Conservation (phyloP, 2,329 filamentous ascomycete genomes). For the Beauveria scarabaeidicola region DNA sequence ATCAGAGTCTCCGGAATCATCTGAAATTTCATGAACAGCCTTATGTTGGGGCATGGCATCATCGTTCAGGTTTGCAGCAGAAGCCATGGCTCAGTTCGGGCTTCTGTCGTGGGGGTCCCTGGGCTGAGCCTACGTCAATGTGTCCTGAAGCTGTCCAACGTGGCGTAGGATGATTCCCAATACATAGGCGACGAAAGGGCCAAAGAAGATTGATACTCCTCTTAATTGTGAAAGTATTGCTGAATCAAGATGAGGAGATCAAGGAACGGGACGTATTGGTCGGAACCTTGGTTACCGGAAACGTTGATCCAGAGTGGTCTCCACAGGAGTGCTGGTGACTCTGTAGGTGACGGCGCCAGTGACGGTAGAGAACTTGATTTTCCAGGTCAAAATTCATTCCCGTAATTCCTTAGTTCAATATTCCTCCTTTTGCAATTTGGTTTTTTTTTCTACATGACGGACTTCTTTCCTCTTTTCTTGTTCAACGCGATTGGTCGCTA, state of each 20-base stretch:
- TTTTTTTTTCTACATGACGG: no score
- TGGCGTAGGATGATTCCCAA: no score
- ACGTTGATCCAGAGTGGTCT: neutral
- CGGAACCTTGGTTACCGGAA: neutral
- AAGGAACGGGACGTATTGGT: neutral
- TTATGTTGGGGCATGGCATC: neutral
- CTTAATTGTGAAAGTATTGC: neutral
- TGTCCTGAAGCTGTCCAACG: neutral
- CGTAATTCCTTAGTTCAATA: no score
- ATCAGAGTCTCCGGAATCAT: conserved; percentile 9
- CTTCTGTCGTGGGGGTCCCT: neutral
- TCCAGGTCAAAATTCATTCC: no score
- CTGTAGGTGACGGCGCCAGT: no score
- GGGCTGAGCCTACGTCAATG: neutral
- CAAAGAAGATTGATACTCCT: neutral
- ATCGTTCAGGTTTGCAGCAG: neutral
- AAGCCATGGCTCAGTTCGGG: neutral
- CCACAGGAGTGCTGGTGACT: no score
- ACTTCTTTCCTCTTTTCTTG: no score
- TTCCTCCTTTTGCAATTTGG: no score
- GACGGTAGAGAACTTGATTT: no score
- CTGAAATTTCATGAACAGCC: neutral
- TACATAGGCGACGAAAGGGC: neutral
- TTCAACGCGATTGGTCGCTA: no score
- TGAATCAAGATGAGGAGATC: neutral